Conservation (phyloP, 75 land plant species). For the Sequoiadendron giganteum region DNA sequence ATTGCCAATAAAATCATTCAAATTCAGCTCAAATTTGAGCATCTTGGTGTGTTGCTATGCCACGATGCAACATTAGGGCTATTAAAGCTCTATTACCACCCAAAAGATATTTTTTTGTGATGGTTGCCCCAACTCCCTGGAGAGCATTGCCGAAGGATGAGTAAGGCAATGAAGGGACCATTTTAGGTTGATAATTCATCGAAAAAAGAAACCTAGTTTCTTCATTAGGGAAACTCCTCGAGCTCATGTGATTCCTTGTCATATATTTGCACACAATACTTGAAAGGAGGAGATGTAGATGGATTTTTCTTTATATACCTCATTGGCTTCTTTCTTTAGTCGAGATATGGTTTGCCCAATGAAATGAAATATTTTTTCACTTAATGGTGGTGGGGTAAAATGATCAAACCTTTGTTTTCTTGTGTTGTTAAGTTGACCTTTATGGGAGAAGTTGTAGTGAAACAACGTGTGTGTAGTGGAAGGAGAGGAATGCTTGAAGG, state of each 20-base stretch:
- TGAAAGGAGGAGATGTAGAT: conserved; percentile 54
- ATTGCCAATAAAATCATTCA: conserved; percentile 22
- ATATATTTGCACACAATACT: conserved; percentile 39
- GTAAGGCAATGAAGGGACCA: conserved; percentile 31
- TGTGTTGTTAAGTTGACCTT: neutral
- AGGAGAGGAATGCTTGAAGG: neutral
- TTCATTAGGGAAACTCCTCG: conserved; percentile 19
- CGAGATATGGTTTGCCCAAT: conserved; percentile 17
- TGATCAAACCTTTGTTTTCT: neutral
- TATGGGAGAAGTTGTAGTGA: neutral
- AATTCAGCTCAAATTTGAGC: conserved; percentile 22
- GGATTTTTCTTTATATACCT: neutral
- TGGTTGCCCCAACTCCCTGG: conserved; percentile 8
- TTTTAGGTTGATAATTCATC: conserved; percentile 25
- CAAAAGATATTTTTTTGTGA: conserved; percentile 30
- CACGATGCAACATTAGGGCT: conserved; percentile 27
- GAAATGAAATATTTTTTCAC: conserved; percentile 48
- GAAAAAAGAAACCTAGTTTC: conserved; percentile 28
- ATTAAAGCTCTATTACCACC: conserved; percentile 29
- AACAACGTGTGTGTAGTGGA: conserved; percentile 19
- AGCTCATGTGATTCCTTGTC: conserved; percentile 46
- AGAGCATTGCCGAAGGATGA: conserved; percentile 50
- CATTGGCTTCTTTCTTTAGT: conserved; percentile 38
- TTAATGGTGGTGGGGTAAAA: conserved; percentile 13
- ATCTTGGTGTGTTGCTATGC: neutral